Evolutionary conservation across 2,329 filamentous ascomycete genomes (phyloP), one percentile per base, ranked within the genome.

Genomic region (Lachnellula subtilissima): DNA sequence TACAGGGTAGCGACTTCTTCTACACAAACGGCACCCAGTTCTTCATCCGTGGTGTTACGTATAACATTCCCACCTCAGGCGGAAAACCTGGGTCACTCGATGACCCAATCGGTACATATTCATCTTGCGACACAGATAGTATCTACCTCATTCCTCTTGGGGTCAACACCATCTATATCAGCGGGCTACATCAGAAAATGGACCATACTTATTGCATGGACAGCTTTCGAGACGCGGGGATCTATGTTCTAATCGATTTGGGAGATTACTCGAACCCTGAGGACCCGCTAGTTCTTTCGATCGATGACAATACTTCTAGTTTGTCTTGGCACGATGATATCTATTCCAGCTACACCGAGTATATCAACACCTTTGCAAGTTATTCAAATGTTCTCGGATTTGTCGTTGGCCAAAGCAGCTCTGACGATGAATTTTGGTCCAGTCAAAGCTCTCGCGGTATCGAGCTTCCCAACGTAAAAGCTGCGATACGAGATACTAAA

Each of bases 211-310:
- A 79, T 61, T 88, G 85, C 74, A 88, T 88, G 85, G 75, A 74
- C 50, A 75, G 77, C 36, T 75, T 88, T 58, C 82, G 83, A 45
- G 82, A 91, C 64, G 86, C 83, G 36, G 88, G 88, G 54, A 93
- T 96, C 70, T 94, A 94, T 69, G 73, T 91, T 53, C 86, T 92
- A 69, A 80, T 94, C 50, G 91, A 95, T 70, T 78, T 96, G 57
- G 40, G 14, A 15, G n/a, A 14, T n/a, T 43, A 8, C 2, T 14
- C 11, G 7, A 17, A 15, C 14, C 11, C 11, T n/a, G 11, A 22
- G 2, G 19, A 22, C 19, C 19, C 19, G 19, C 19, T 2, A 22
- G 19, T 22, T 22, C 19, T 22, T 22, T 22, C 19, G 19, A 22
- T 22, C 19, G 19, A 22, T 22, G 19, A 22, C 19, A 2, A 22